Conservation (phyloP, 2,329 filamentous ascomycete genomes). For the Parascedosporium putredinis region DNA sequence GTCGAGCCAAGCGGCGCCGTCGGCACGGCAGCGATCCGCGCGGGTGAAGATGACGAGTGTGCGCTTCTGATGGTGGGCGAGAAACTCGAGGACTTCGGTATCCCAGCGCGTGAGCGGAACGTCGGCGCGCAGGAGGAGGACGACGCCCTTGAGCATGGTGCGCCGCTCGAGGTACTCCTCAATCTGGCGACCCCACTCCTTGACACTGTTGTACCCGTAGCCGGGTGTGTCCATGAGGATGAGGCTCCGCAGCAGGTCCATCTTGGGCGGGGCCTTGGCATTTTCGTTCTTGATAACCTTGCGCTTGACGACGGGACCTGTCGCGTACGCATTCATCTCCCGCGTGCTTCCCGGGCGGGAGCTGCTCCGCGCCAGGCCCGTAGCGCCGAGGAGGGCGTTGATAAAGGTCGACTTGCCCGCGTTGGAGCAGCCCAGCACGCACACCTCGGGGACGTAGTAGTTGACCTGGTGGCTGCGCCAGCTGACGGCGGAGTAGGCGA, state of each 20-base stretch:
- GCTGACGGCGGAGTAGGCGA: conserved; percentile 39
- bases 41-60: conserved; percentile 46
- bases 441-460: conserved; percentile 49
- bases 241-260: conserved; percentile 30
- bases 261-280: background rate
- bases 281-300: conserved; percentile 4
- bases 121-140: conserved; percentile 43
- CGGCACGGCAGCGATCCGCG: conserved; percentile 38
- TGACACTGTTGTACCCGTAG: conserved; percentile 35
- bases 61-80: conserved; percentile 32
- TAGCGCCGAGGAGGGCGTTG: conserved; percentile 64
- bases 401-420: conserved; percentile 84
- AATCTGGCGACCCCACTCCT: conserved; percentile 43
- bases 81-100: conserved; percentile 32
- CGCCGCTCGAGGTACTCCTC: conserved; percentile 38
- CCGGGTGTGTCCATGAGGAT: conserved; percentile 41
- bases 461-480: conserved; percentile 41
- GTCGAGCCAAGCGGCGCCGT: conserved; percentile 15
- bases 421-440: conserved; percentile 78
- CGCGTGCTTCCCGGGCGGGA: conserved; percentile 40
- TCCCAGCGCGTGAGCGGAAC: conserved; percentile 41
- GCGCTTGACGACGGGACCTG: conserved; percentile 28
- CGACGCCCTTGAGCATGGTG: conserved; percentile 36
- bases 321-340: conserved; percentile 45
- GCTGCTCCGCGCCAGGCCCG: conserved; percentile 37